A percentile compares a stretch with the other conserved stretches of the same genome.
Conservation (phyloP, 2,329 filamentous ascomycete species). For the Fusarium xyrophilum region DNA sequence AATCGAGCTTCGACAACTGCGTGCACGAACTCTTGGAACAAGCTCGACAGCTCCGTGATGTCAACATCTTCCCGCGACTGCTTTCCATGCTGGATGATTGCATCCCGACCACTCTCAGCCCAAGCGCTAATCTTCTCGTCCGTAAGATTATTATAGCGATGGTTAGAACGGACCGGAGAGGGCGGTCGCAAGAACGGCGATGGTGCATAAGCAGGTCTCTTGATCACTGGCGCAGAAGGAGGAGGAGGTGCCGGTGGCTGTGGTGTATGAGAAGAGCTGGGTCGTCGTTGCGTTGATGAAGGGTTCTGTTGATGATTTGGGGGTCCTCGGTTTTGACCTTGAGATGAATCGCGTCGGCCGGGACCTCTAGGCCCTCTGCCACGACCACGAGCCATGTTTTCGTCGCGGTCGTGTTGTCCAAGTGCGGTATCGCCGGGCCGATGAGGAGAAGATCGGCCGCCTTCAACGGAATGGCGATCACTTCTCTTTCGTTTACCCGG, state of each 20-base stretch:
- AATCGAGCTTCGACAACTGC: constrained; percentile 75
- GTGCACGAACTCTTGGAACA: constrained; percentile 86
- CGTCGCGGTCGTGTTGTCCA: constrained; percentile 65
- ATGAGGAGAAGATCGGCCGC: constrained; percentile 66
- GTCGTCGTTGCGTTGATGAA: constrained; percentile 35
- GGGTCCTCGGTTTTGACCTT: constrained; percentile 43
- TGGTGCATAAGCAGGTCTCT: constrained; percentile 28
- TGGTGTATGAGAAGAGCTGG: constrained; percentile 33
- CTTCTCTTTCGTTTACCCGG: constrained; percentile 64
- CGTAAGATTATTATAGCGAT: constrained; percentile 78
- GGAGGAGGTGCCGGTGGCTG: constrained; percentile 18
- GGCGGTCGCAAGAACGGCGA: constrained; percentile 40
- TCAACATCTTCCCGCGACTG: constrained; percentile 73
- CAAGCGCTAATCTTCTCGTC: constrained; percentile 72
- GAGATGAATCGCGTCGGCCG: constrained; percentile 61
- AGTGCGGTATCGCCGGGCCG: constrained; percentile 63
- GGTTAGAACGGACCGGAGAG: constrained; percentile 55
- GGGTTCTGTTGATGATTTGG: constrained; percentile 38
- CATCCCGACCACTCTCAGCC: constrained; percentile 70
- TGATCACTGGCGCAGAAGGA: constrained; percentile 33
- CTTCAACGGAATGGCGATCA: constrained; percentile 58
- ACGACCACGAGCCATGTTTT: constrained; percentile 55
- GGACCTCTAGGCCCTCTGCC: constrained; percentile 56
- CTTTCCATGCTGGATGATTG: constrained; percentile 69
- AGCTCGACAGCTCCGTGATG: constrained; percentile 68